Conservation (phyloP, 768 basidiomycete genomes). For the Lactarius vividus region DNA sequence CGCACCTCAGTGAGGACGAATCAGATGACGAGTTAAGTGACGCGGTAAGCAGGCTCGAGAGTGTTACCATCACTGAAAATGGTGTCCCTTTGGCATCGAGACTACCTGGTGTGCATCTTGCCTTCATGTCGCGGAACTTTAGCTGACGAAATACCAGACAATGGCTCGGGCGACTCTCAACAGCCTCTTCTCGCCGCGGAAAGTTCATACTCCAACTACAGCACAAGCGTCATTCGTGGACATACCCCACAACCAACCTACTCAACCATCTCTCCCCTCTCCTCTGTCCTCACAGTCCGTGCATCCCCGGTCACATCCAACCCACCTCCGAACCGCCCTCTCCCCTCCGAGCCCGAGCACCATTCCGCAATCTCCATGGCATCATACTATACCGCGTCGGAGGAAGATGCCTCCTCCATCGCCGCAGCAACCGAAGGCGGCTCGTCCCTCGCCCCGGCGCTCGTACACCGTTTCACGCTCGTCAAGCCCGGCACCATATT, state of each 20-base stretch:
- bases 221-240: slow-evolving; percentile 62
- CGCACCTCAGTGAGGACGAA: slow-evolving; percentile 46
- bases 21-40: slow-evolving; percentile 69
- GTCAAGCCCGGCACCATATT: slow-evolving; percentile 69
- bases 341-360: slow-evolving; percentile 26
- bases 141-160: slow-evolving; percentile 5
- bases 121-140: neutral
- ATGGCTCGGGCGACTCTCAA: slow-evolving; percentile 13
- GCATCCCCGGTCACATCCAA: slow-evolving; percentile 27
- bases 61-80: slow-evolving; percentile 48
- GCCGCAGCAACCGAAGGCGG: slow-evolving; percentile 76
- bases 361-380: slow-evolving; percentile 29
- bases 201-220: slow-evolving; percentile 57
- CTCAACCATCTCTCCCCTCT: slow-evolving; percentile 34
- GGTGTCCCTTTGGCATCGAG: slow-evolving; percentile 16
- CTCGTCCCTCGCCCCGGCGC: slow-evolving; percentile 50
- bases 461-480: slow-evolving; percentile 83
- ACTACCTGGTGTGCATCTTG: slow-evolving; percentile 9
- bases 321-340: slow-evolving; percentile 9
- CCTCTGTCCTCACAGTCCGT: slow-evolving; percentile 54
- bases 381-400: slow-evolving; percentile 63
- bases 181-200: slow-evolving; percentile 54
- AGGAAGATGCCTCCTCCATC: slow-evolving; percentile 41
- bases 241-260: slow-evolving; percentile 38
- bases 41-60: slow-evolving; percentile 53